phyloP scores from a whole-genome alignment of 768 basidiomycete species.

The Kwoniella botswanensis region DNA sequence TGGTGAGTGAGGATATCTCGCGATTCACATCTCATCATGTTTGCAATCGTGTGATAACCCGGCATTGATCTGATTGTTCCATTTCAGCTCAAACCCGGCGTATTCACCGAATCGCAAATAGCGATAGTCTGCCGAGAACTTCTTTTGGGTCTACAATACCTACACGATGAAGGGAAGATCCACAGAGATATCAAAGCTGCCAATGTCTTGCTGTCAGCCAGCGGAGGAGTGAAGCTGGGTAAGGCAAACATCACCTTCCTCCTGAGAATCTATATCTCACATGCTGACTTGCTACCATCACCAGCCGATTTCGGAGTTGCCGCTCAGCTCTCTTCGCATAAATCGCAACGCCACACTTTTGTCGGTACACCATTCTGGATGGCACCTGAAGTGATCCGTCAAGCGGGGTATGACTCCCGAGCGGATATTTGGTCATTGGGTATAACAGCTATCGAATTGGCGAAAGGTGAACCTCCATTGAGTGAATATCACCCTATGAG shows the following conservation, averaged over 20 bases:
- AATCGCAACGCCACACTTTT: slow-evolving; percentile 90
- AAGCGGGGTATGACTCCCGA: slow-evolving; percentile 93
- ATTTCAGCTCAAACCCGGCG: slow-evolving; percentile 89
- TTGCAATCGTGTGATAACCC: no score
- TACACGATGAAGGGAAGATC: slow-evolving; percentile 94
- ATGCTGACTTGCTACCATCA: not conserved
- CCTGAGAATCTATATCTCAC: not conserved
- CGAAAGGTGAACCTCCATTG: slow-evolving; percentile 93
- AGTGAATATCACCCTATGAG: slow-evolving; percentile 99
- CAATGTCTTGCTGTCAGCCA: slow-evolving; percentile 86
- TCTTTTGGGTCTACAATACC: slow-evolving; percentile 88
- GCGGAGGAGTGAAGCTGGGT: slow-evolving; percentile 88
- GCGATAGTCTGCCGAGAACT: slow-evolving; percentile 94
- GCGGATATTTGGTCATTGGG: slow-evolving; percentile 98
- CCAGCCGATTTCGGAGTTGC: slow-evolving; percentile 96
- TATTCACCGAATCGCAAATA: slow-evolving; percentile 90
- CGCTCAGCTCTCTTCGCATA: slow-evolving; percentile 82
- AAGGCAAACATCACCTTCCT: slow-evolving; percentile 2
- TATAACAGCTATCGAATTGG: slow-evolving; percentile 98
- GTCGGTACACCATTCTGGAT: slow-evolving; percentile 66
- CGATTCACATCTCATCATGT: no score
- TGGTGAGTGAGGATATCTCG: no score
- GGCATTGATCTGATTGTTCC: no score
- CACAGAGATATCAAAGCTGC: slow-evolving; percentile 99
- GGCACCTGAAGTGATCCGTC: slow-evolving; percentile 95